phyloP scores from a whole-genome alignment of 768 basidiomycete genomes.

The Leccinellum luteum region DNA sequence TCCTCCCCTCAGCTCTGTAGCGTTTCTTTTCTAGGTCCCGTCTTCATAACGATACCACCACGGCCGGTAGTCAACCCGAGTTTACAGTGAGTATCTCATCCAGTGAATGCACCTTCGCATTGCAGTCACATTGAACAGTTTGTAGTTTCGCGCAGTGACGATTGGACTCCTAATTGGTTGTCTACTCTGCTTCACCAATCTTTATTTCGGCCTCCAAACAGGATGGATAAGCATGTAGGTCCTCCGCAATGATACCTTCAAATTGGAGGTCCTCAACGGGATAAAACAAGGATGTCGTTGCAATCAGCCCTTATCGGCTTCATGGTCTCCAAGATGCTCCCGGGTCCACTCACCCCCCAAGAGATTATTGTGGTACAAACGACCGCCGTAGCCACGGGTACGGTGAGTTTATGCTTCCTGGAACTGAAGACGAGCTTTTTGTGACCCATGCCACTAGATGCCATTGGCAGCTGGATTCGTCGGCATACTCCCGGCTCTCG shows the following conservation, averaged over 20 bases:
- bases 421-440: background rate
- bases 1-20: background rate
- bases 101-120: background rate
- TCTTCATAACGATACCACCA: background rate
- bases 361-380: constrained; percentile 95
- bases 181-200: constrained; percentile 88
- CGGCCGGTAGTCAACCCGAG: constrained; percentile 14
- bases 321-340: constrained; percentile 73
- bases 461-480: constrained; percentile 87
- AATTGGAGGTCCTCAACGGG: background rate
- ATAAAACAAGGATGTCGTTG: constrained; percentile 79
- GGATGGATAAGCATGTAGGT: constrained; percentile 87
- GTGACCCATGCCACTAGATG: constrained; percentile 48
- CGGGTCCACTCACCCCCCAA: constrained; percentile 76
- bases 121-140: background rate
- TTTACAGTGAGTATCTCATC: constrained; percentile 26
- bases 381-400: constrained; percentile 92
- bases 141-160: constrained; percentile 54
- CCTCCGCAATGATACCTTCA: background rate
- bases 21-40: constrained; percentile 3
- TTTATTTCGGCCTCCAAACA: constrained; percentile 84
- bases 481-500: constrained; percentile 88
- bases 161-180: constrained; percentile 84
- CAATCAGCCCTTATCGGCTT: constrained; percentile 94
- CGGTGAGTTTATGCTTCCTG: constrained; percentile 28